These are phyloP conservation scores for Penstemon eatonii DNA, from an alignment of 257 asterid species.

Conservation along the genomic window DNA sequence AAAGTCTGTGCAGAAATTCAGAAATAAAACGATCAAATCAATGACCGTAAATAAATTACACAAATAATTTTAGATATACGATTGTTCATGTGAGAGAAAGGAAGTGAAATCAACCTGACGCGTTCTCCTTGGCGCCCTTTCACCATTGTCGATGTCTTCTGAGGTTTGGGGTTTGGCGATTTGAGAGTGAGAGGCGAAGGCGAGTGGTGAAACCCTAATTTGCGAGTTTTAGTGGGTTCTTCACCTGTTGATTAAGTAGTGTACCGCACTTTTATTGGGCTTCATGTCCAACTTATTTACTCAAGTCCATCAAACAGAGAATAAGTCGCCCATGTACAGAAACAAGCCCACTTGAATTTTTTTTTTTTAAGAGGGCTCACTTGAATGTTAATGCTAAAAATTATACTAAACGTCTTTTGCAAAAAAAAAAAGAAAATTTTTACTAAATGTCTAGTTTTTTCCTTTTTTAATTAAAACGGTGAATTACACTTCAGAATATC, in stretches of 20 bases:
- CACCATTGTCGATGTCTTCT: slow-evolving; percentile 40
- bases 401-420: too few species aligned
- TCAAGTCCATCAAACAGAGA: too few species aligned
- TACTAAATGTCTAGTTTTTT: too few species aligned
- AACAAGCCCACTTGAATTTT: too few species aligned
- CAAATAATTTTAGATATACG: not conserved
- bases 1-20: slow-evolving; percentile 36
- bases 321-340: too few species aligned
- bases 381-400: too few species aligned
- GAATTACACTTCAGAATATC: too few species aligned
- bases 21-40: not conserved
- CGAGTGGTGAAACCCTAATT: slow-evolving; percentile 24
- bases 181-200: slow-evolving; percentile 8
- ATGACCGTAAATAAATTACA: not conserved
- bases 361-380: too few species aligned
- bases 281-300: too few species aligned
- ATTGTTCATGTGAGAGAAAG: not conserved
- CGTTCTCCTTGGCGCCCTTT: slow-evolving; percentile 66
- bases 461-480: too few species aligned
- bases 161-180: slow-evolving; percentile 3
- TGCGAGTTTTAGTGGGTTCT: not conserved
- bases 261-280: too few species aligned
- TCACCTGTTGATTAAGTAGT: not conserved
- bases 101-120: slow-evolving; percentile 35
- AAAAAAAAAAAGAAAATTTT: too few species aligned